These are phyloP conservation scores for Sclerotinia minor DNA, from an alignment of 2,329 filamentous ascomycete species.

Conservation along the genomic window DNA sequence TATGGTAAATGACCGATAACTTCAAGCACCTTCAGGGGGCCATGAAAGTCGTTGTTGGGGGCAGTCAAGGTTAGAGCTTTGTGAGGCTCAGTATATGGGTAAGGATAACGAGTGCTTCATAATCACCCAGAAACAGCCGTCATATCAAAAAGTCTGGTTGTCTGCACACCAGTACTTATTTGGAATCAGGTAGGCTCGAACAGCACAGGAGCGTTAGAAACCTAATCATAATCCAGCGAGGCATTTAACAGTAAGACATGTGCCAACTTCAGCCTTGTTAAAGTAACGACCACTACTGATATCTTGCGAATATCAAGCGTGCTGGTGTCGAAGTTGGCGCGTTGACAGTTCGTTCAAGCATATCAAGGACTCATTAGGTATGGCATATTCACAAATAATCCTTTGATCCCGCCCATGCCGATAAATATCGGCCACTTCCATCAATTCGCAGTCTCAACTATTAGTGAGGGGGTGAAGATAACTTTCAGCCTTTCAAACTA, in stretches of 20 bases:
- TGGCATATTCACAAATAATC: slow-evolving; percentile 26
- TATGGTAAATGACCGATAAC: slow-evolving; percentile 4
- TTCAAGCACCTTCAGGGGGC: slow-evolving; percentile 6
- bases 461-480: slow-evolving; percentile 20
- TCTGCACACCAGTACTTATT: neutral
- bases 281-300: slow-evolving; percentile 10
- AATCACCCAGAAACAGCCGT: slow-evolving; percentile 10
- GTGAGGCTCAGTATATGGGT: slow-evolving; percentile 1
- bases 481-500: neutral
- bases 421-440: slow-evolving; percentile 17
- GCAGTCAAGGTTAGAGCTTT: slow-evolving; percentile 18
- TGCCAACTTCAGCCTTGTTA: slow-evolving; percentile 21
- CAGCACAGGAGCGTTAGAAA: slow-evolving; percentile 14
- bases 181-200: slow-evolving; percentile 1
- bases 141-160: slow-evolving; percentile 2
- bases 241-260: slow-evolving; percentile 11
- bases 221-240: slow-evolving; percentile 13
- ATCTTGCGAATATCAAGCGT: slow-evolving; percentile 3
- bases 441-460: slow-evolving; percentile 15
- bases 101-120: slow-evolving; percentile 19
- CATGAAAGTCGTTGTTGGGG: slow-evolving; percentile 6
- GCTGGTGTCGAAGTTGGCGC: neutral
- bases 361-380: slow-evolving; percentile 22
- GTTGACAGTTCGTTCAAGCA: slow-evolving; percentile 22
- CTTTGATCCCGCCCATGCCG: slow-evolving; percentile 8